phyloP scores from a whole-genome alignment of 2,329 filamentous ascomycete genomes.

The Colletotrichum kahawae region DNA sequence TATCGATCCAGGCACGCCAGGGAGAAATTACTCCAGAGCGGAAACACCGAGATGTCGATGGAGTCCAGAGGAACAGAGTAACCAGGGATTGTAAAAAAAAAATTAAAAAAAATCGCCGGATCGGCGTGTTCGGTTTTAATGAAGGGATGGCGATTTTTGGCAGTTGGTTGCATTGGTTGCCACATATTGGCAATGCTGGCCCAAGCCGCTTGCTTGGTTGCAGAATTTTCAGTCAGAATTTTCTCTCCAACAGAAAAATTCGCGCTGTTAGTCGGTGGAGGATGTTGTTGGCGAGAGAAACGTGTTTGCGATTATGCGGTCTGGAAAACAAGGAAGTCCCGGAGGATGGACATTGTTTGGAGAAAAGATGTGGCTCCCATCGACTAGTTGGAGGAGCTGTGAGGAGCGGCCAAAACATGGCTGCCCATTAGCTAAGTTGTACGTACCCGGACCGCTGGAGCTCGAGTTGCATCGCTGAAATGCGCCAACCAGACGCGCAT shows the following conservation, averaged over 20 bases:
- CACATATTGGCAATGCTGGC: neutral
- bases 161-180: neutral
- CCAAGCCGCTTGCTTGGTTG: neutral
- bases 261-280: neutral
- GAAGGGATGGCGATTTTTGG: neutral
- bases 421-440: neutral
- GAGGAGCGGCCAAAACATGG: neutral
- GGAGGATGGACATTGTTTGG: neutral
- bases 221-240: slow-evolving; percentile 4
- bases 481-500: slow-evolving; percentile 17
- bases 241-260: neutral
- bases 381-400: neutral
- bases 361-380: neutral
- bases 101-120: neutral
- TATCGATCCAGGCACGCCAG: neutral
- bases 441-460: slow-evolving; percentile 7
- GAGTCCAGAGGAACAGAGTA: neutral
- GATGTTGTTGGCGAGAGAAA: neutral
- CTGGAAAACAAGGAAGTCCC: neutral
- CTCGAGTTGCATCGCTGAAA: slow-evolving; percentile 7
- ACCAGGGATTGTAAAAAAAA: neutral
- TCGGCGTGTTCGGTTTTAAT: neutral
- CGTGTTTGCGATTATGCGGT: neutral
- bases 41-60: neutral
- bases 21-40: neutral